Conservation (phyloP, 2,329 filamentous ascomycete species). For the Penicillium psychrosexuale region DNA sequence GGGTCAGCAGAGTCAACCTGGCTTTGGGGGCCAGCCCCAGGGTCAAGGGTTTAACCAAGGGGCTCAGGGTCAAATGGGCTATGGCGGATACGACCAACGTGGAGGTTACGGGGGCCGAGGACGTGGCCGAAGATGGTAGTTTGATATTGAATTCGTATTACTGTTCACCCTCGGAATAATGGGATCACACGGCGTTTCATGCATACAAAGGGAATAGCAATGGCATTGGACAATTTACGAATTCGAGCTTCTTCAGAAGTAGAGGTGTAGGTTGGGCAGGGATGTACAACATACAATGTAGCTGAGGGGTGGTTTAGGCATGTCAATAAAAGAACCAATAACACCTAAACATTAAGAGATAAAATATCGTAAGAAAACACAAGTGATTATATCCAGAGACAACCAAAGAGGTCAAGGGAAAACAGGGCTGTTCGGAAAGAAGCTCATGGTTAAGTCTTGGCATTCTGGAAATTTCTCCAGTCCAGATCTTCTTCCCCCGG, state of each 20-base stretch:
- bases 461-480: slow-evolving; percentile 47
- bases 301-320: background rate
- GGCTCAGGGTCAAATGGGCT: slow-evolving; percentile 43
- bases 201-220: slow-evolving; percentile 10
- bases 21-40: slow-evolving; percentile 35
- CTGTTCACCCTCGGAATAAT: slow-evolving; percentile 3
- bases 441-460: slow-evolving; percentile 36
- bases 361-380: too few species aligned
- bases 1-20: slow-evolving; percentile 35
- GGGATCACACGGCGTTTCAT: slow-evolving; percentile 21
- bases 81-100: slow-evolving; percentile 42
- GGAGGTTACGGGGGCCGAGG: slow-evolving; percentile 40
- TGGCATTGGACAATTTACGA: background rate
- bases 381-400: background rate
- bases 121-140: slow-evolving; percentile 41
- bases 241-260: background rate
- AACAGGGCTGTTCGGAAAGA: slow-evolving; percentile 26
- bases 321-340: background rate
- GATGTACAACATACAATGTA: background rate
- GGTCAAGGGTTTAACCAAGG: slow-evolving; percentile 37
- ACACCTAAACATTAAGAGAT: too few species aligned
- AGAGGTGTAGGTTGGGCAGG: slow-evolving; percentile 4
- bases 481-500: slow-evolving; percentile 35
- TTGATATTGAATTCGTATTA: slow-evolving; percentile 5
- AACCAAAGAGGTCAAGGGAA: background rate